These are phyloP conservation scores for Pseudocohnilembus persalinus DNA, from an alignment of 169 alveolate genomes.

Conservation along the genomic window DNA sequence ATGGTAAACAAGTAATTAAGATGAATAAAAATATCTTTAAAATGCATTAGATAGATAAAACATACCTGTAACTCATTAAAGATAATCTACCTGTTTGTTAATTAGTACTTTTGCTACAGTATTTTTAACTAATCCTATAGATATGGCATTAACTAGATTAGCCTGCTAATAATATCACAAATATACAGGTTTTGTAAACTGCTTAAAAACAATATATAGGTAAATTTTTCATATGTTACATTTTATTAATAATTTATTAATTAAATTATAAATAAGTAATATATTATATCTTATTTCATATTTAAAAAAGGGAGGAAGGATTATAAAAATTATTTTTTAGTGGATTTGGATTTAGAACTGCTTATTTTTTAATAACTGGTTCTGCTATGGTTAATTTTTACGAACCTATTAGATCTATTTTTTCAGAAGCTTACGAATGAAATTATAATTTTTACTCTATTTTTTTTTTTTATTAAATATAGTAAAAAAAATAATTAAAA, in stretches of 20 bases:
- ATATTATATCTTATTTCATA: neutral
- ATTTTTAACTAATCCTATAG: neutral
- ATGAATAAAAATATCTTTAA: neutral
- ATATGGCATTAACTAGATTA: neutral
- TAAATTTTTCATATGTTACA: no score
- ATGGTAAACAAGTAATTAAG: neutral
- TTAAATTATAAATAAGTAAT: no score
- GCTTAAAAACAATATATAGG: neutral
- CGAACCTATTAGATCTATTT: no score
- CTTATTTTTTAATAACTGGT: neutral
- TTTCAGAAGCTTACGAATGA: no score
- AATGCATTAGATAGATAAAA: neutral
- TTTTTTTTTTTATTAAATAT: no score
- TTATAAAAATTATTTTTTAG: neutral
- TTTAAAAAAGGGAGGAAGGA: neutral
- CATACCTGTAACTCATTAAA: neutral
- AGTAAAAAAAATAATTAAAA: no score
- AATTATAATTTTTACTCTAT: no score
- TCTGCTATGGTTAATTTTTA: neutral
- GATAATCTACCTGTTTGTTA: neutral
- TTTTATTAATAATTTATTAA: no score
- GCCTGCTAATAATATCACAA: neutral
- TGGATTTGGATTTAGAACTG: neutral
- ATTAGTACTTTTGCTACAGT: neutral
- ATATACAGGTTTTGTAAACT: neutral